Evolutionary conservation across 257 asterid genomes (phyloP).

Genomic region (Oldenlandia corymbosa): DNA sequence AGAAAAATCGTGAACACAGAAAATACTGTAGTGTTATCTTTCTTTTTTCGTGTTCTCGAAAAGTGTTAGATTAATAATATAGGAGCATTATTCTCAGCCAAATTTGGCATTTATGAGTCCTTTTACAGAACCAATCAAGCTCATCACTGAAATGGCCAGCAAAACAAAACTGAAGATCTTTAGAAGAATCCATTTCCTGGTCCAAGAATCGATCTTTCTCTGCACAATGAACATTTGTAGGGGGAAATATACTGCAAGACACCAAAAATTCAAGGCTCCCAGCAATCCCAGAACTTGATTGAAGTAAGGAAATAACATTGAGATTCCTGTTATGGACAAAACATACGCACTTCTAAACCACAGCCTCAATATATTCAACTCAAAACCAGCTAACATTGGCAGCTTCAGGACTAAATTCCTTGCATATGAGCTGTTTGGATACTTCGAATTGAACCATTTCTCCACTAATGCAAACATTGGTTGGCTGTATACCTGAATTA

Average conservation of each 20-base stretch:
- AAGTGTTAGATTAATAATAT: too few species aligned
- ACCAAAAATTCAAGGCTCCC: conserved; percentile 68
- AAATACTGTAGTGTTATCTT: too few species aligned
- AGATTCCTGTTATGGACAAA: conserved; percentile 44
- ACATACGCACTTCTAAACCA: conserved; percentile 61
- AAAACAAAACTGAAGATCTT: conserved; percentile 44
- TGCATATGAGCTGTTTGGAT: conserved; percentile 29
- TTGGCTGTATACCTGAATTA: conserved; percentile 63
- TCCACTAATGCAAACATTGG: conserved; percentile 52
- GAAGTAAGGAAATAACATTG: conserved; percentile 57
- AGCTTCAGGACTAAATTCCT: conserved; percentile 38
- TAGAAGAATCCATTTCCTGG: conserved; percentile 44
- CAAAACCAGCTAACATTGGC: conserved; percentile 38
- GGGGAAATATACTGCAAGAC: conserved; percentile 58
- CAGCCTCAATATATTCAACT: conserved; percentile 47
- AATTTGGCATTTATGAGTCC: conserved; percentile 47
- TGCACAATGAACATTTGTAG: conserved; percentile 59
- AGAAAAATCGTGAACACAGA: too few species aligned
- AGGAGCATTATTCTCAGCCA: conserved; percentile 22
- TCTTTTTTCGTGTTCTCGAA: too few species aligned
- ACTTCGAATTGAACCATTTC: conserved; percentile 26
- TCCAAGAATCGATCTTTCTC: conserved; percentile 48
- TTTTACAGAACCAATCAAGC: conserved; percentile 53
- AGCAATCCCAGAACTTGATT: conserved; percentile 58
- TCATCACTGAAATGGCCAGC: conserved; percentile 40